Conservation (phyloP, 192 early-diverging fungal species). For the Dissophora ornata region DNA sequence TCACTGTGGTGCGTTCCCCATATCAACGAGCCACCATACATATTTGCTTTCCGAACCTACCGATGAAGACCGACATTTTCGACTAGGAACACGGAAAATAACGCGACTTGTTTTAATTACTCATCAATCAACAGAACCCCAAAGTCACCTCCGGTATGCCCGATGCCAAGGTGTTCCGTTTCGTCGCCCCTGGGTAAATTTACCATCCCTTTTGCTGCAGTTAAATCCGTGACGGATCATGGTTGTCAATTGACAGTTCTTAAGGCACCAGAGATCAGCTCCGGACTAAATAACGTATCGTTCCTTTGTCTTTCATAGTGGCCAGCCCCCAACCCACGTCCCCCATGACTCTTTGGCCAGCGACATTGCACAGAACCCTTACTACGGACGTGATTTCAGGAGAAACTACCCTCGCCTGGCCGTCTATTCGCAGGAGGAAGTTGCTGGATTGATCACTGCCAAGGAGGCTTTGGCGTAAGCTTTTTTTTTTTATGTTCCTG, state of each 20-base stretch:
- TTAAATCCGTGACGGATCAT: background rate
- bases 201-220: too few relatives aligned
- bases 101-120: background rate
- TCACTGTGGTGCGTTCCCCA: constrained; percentile 35
- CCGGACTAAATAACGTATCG: too few relatives aligned
- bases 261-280: too few relatives aligned
- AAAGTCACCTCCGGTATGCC: constrained; percentile 76
- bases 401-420: constrained; percentile 91
- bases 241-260: too few relatives aligned
- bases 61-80: too few relatives aligned
- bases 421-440: constrained; percentile 82
- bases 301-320: constrained; percentile 17
- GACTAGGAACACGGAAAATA: background rate
- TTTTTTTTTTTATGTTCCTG: background rate
- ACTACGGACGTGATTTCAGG: constrained; percentile 91
- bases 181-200: constrained; percentile 70
- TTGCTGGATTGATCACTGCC: constrained; percentile 71
- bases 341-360: constrained; percentile 66
- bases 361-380: constrained; percentile 85
- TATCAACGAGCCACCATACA: background rate
- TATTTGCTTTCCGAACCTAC: too few relatives aligned
- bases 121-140: constrained; percentile 59
- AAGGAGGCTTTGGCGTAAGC: constrained; percentile 44
- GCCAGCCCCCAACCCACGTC: constrained; percentile 64
- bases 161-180: constrained; percentile 73